Percentiles rank a stretch among this genome's conserved stretches.
These are phyloP conservation scores for Candida pseudocylindracea DNA, from an alignment of 1,139 yeast genomes.

Conservation along the genomic window DNA sequence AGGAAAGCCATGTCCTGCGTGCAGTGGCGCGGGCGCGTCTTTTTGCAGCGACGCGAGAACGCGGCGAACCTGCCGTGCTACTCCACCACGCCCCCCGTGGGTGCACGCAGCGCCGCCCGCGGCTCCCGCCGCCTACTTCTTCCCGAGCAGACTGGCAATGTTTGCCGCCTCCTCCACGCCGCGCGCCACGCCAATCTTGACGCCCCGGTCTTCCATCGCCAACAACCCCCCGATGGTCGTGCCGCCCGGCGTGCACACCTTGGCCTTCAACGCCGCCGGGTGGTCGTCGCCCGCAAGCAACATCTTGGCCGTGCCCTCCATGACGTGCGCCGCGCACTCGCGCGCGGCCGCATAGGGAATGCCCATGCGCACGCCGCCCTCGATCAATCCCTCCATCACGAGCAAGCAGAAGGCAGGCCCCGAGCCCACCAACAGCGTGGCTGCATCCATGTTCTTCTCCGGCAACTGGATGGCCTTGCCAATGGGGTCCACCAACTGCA, in stretches of 20 bases:
- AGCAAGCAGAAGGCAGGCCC: slow-evolving; percentile 90
- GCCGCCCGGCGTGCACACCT: slow-evolving; percentile 96
- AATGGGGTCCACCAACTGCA: slow-evolving; percentile 37
- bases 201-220: slow-evolving; percentile 80
- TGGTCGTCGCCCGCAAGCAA: slow-evolving; percentile 65
- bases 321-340: slow-evolving; percentile 84
- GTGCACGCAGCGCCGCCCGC: too few relatives aligned
- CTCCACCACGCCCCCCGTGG: too few relatives aligned
- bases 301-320: slow-evolving; percentile 95
- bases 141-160: slow-evolving; percentile 62
- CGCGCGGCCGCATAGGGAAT: slow-evolving; percentile 69
- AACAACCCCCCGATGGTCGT: slow-evolving; percentile 92
- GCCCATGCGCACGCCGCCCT: slow-evolving; percentile 92
- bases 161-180: slow-evolving; percentile 83
- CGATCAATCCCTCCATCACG: slow-evolving; percentile 81
- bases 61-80: too few relatives aligned
- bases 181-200: slow-evolving; percentile 68
- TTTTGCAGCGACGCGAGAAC: too few relatives aligned
- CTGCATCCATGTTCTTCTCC: slow-evolving; percentile 89
- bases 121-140: too few relatives aligned
- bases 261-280: slow-evolving; percentile 78
- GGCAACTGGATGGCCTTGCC: slow-evolving; percentile 58
- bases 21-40: too few relatives aligned
- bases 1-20: too few relatives aligned
- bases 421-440: slow-evolving; percentile 87